Conservation (phyloP, 306 rosid species). For the Alnus glutinosa region DNA sequence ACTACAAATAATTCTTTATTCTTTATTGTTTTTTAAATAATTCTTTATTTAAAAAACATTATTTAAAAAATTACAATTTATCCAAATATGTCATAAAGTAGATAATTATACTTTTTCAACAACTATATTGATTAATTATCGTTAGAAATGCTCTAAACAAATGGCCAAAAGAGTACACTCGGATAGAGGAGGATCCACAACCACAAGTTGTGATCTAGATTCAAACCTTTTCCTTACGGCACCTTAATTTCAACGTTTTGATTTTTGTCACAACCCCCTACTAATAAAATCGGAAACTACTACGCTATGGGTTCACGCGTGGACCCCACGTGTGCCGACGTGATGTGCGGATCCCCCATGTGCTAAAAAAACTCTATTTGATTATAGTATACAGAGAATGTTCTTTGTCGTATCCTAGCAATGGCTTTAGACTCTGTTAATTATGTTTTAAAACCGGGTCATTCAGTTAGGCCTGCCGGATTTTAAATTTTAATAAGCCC, state of each 20-base stretch:
- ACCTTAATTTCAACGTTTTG: neutral
- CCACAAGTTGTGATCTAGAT: neutral
- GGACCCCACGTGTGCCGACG: neutral
- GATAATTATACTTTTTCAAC: too few species aligned
- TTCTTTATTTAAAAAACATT: too few species aligned
- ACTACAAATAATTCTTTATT: too few species aligned
- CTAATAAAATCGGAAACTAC: neutral
- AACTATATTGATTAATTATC: too few species aligned
- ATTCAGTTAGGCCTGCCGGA: neutral
- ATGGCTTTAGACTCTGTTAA: neutral
- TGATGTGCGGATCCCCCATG: neutral
- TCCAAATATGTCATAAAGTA: too few species aligned
- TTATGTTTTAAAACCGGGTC: neutral
- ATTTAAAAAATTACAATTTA: too few species aligned
- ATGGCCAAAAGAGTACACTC: neutral
- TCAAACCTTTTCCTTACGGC: neutral
- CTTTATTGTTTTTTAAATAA: too few species aligned
- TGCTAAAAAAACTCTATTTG: neutral
- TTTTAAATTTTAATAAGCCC: neutral
- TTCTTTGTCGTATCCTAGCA: neutral
- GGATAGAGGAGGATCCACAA: neutral
- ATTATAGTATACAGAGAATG: neutral
- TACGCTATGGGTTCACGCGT: neutral
- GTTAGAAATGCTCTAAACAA: neutral
- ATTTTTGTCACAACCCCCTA: neutral